These are phyloP conservation scores for Leccinum imitatum DNA, from an alignment of 768 basidiomycete species.

Conservation along the genomic window DNA sequence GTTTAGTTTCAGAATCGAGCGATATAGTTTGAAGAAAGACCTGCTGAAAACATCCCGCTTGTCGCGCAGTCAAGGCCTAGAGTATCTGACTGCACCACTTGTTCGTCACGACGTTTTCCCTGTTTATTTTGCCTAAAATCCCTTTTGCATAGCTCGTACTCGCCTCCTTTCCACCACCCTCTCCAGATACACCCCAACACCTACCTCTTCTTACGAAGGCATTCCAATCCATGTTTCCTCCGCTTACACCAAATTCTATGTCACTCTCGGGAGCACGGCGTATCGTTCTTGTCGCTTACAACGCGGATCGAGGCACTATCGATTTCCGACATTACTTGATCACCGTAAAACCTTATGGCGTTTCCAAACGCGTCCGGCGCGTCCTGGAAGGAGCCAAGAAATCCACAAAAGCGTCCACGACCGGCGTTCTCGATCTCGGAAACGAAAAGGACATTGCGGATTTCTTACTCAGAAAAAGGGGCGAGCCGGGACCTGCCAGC, in stretches of 20 bases:
- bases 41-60: constrained; percentile 63
- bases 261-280: constrained; percentile 88
- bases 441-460: constrained; percentile 95
- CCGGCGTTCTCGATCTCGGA: constrained; percentile 70
- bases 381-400: constrained; percentile 66
- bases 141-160: constrained; percentile 65
- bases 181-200: constrained; percentile 75
- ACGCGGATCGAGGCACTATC: constrained; percentile 78
- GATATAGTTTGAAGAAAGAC: constrained; percentile 91
- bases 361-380: constrained; percentile 87
- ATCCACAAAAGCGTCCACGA: constrained; percentile 21
- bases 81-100: constrained; percentile 90
- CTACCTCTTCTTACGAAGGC: constrained; percentile 91
- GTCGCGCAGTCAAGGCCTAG: constrained; percentile 76
- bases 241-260: constrained; percentile 79
- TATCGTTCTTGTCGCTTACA: constrained; percentile 92
- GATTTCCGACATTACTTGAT: constrained; percentile 96
- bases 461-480: constrained; percentile 76
- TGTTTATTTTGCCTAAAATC: not conserved
- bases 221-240: constrained; percentile 95
- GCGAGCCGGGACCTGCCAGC: constrained; percentile 54
- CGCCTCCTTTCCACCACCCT: constrained; percentile 78
- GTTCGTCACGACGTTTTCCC: constrained; percentile 44
- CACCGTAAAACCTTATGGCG: constrained; percentile 91
- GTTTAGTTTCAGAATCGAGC: constrained; percentile 86